phyloP scores from a whole-genome alignment of 2,329 filamentous ascomycete species.

The Polychaeton citri region DNA sequence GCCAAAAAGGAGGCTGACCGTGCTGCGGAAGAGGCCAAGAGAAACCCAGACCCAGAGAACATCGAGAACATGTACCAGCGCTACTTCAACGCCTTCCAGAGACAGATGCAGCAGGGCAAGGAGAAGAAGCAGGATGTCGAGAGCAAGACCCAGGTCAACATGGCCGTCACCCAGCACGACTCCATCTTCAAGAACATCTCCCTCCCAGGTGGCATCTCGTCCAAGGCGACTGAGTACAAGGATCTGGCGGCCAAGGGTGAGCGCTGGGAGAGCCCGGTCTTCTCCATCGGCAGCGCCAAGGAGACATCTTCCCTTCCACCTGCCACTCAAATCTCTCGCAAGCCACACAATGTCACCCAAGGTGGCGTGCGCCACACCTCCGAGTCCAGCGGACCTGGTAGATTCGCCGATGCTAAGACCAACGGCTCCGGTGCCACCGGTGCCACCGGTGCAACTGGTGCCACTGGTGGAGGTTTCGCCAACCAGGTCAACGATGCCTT shows the following conservation, averaged over 20 bases:
- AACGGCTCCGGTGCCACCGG: conserved; percentile 5
- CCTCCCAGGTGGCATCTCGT: conserved; percentile 76
- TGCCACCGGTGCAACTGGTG: conserved; percentile 5
- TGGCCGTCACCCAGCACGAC: conserved; percentile 76
- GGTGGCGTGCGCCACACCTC: conserved; percentile 20
- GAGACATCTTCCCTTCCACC: conserved; percentile 60
- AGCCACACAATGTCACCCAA: conserved; percentile 38
- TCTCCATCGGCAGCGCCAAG: conserved; percentile 67
- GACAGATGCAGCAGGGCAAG: conserved; percentile 61
- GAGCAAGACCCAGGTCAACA: conserved; percentile 50
- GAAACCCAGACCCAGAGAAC: conserved; percentile 53
- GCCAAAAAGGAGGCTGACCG: conserved; percentile 75
- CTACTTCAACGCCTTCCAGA: conserved; percentile 64
- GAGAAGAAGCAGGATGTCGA: conserved; percentile 53
- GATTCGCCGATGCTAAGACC: conserved; percentile 2
- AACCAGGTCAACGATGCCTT: conserved; percentile 34
- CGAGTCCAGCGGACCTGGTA: conserved; percentile 3
- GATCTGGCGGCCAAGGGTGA: conserved; percentile 78
- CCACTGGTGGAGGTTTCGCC: conserved; percentile 21
- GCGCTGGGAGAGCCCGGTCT: conserved; percentile 88
- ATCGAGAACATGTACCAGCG: conserved; percentile 74
- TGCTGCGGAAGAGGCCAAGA: conserved; percentile 50
- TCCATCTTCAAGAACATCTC: conserved; percentile 83
- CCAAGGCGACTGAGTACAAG: conserved; percentile 89
- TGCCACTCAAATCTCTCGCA: conserved; percentile 41